These are phyloP conservation scores for Mycena venus DNA, from an alignment of 768 basidiomycete species.

Conservation along the genomic window DNA sequence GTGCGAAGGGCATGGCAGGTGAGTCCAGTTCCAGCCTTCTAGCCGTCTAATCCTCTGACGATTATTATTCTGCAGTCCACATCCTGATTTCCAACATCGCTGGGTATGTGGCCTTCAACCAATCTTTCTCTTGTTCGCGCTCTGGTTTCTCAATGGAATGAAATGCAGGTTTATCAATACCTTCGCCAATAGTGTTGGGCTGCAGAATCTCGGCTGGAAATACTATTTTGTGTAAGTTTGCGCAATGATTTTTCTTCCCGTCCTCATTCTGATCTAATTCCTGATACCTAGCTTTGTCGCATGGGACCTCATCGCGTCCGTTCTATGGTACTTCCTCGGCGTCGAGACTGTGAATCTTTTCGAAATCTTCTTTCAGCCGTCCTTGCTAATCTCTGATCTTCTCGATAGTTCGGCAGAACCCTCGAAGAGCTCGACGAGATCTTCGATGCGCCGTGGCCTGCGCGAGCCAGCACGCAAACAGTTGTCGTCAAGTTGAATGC, in stretches of 20 bases:
- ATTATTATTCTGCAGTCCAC: slow-evolving; percentile 23
- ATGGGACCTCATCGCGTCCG: slow-evolving; percentile 38
- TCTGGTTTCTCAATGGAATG: not conserved
- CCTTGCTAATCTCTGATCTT: not conserved
- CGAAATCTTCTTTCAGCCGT: not conserved
- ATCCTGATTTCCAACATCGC: slow-evolving; percentile 43
- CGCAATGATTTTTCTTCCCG: not conserved
- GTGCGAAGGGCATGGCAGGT: slow-evolving; percentile 43
- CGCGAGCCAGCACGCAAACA: slow-evolving; percentile 35
- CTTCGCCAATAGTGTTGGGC: slow-evolving; percentile 41
- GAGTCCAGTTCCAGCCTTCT: not conserved
- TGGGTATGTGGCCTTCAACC: slow-evolving; percentile 20
- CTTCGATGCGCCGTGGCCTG: slow-evolving; percentile 42
- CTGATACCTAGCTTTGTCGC: slow-evolving; percentile 35
- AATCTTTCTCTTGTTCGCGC: too few species aligned
- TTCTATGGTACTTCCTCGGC: slow-evolving; percentile 40
- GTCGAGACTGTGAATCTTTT: slow-evolving; percentile 37
- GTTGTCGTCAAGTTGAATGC: slow-evolving; percentile 33
- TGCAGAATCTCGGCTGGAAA: slow-evolving; percentile 38
- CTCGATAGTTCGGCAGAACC: slow-evolving; percentile 34
- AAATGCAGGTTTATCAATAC: slow-evolving; percentile 39
- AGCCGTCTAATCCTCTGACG: not conserved
- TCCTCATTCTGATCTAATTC: too few species aligned
- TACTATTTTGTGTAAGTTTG: slow-evolving; percentile 43
- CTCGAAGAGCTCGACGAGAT: slow-evolving; percentile 42